Base-by-base conservation (phyloP, 495 filamentous ascomycete species). In the Penicillium paxilli region DNA sequence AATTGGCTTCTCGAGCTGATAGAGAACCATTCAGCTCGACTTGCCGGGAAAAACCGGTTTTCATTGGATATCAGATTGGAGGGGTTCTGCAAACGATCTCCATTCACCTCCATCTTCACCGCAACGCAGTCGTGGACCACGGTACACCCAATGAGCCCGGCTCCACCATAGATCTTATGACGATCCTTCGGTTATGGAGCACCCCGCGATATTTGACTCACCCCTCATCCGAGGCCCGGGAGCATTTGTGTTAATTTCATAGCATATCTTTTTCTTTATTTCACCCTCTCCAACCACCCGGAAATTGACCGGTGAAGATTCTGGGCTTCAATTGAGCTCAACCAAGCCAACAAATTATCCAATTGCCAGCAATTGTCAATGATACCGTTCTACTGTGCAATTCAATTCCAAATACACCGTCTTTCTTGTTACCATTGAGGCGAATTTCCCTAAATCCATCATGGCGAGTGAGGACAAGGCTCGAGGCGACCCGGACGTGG, bases 391-490 rank as follows among this genome's bases (percentile, higher is more conserved):
- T 14, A 32, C n/a, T n/a, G n/a, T n/a, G n/a, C n/a, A n/a, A n/a
- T n/a, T n/a, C n/a, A n/a, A n/a, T n/a, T n/a, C n/a, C n/a, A n/a
- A n/a, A n/a, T n/a, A n/a, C n/a, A n/a, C n/a, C n/a, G n/a, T n/a
- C n/a, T n/a, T n/a, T n/a, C n/a, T n/a, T n/a, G n/a, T n/a, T n/a
- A n/a, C n/a, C n/a, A n/a, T n/a, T n/a, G n/a, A n/a, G n/a, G n/a
- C n/a, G n/a, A n/a, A 8, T 30, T 30, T 8, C 26, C 12, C 11
- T 32, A 11, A 40, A 16, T 40, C 19, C 35, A 59, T 10, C 0
- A 66, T 66, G 63, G 23, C 49, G 14, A 46, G 50, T 4, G 55
- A 59, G 6, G 46, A 42, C 2, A 49, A 62, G 32, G 33, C 41
- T 21, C 11, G 33, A 28, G 21, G 44, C 24, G 26, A 38, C 21